Evolutionary conservation across 2,329 filamentous ascomycete species (phyloP), one percentile per base, ranked within the genome.

Genomic region (Colletotrichum somersetense): DNA sequence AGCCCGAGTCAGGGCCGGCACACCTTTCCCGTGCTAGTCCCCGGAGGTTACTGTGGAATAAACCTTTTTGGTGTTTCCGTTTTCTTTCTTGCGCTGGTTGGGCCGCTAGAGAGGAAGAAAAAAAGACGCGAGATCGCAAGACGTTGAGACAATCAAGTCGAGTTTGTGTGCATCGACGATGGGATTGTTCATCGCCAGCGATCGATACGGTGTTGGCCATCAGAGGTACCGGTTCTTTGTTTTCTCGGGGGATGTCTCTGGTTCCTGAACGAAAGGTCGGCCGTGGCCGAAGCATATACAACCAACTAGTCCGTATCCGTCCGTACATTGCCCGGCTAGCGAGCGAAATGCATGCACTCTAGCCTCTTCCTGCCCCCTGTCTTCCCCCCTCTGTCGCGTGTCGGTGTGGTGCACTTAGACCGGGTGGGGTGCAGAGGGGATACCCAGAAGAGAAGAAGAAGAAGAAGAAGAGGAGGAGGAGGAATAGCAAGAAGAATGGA

Each of bases 261-360:
- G n/a, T n/a, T n/a, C n/a, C n/a, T n/a, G n/a, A n/a, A n/a, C n/a
- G n/a, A n/a, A n/a, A n/a, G n/a, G n/a, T n/a, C n/a, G n/a, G n/a
- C n/a, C n/a, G n/a, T 3, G 26, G 26, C 26, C 26, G 26, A 30
- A 30, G 26, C 26, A 30, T 30, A 30, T 30, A 30, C 26, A 30
- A 30, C 26, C 26, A 30, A 30, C 26, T 3, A n/a, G n/a, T n/a
- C n/a, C 26, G 26, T 30, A 30, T 30, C 26, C 26, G 26, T 30
- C n/a, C n/a, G n/a, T n/a, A n/a, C n/a, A n/a, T n/a, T n/a, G n/a
- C n/a, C n/a, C n/a, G n/a, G n/a, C n/a, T n/a, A n/a, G n/a, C n/a
- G n/a, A n/a, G n/a, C 26, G 26, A 30, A 46, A 38, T 57, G 63
- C 61, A 66, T 44, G 52, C 66, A 40, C 65, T 73, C 66, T 73